Conservation (phyloP, 495 filamentous ascomycete species). For the Penicillium salamii region DNA sequence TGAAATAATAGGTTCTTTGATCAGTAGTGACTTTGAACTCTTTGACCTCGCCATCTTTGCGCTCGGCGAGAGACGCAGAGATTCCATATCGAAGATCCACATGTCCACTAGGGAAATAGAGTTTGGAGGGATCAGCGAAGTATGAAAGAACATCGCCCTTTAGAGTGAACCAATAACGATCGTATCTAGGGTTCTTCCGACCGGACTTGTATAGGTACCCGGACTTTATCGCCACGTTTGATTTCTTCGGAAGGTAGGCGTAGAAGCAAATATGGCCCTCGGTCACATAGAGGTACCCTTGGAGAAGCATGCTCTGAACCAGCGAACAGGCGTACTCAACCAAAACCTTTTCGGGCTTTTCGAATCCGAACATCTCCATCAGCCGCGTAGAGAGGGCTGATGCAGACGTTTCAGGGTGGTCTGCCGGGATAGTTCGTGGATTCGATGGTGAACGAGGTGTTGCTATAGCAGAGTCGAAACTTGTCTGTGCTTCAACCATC, state of each 20-base stretch:
- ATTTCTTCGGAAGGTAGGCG: constrained; percentile 90
- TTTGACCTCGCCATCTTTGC: constrained; percentile 59
- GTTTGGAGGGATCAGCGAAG: constrained; percentile 75
- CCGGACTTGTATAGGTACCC: constrained; percentile 89
- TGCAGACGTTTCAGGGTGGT: constrained; percentile 20
- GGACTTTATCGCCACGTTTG: constrained; percentile 76
- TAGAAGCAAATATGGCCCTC: constrained; percentile 94
- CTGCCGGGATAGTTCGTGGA: constrained; percentile 15
- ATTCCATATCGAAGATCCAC: constrained; percentile 93
- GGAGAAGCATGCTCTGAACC: constrained; percentile 85
- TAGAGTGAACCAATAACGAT: constrained; percentile 93
- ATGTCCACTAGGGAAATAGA: constrained; percentile 89
- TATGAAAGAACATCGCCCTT: constrained; percentile 97
- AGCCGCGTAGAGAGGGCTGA: constrained; percentile 64
- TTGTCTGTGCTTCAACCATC: constrained; percentile 77
- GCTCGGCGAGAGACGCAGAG: constrained; percentile 66
- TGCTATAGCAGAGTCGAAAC: constrained; percentile 45
- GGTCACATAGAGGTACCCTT: constrained; percentile 97
- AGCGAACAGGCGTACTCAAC: constrained; percentile 93
- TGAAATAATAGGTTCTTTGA: constrained; percentile 80
- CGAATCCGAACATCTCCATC: constrained; percentile 87
- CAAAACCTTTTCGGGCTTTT: constrained; percentile 79
- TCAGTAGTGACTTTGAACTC: constrained; percentile 81
- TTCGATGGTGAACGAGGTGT: constrained; percentile 19
- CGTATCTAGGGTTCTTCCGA: constrained; percentile 83